phyloP scores from a whole-genome alignment of 371 early-diverging fungal genomes.

The Haplosporangium sp. region DNA sequence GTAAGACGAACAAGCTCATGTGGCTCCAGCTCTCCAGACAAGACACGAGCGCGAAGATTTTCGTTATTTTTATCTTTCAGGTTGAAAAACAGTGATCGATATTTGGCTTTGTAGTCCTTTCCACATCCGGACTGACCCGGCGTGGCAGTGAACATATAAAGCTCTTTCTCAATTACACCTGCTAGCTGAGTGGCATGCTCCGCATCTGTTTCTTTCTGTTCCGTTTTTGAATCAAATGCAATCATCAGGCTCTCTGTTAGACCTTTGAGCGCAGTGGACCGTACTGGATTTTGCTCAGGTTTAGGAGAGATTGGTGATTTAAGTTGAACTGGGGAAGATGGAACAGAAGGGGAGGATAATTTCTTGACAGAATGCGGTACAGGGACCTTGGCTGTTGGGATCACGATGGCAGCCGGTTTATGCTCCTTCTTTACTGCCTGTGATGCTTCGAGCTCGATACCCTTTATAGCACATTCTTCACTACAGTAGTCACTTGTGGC shows the following conservation, averaged over 20 bases:
- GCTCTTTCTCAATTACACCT: slow-evolving; percentile 41
- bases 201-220: slow-evolving; percentile 11
- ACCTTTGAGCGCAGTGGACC: slow-evolving; percentile 68
- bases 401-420: slow-evolving; percentile 19
- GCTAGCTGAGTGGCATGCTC: slow-evolving; percentile 29
- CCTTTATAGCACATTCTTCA: slow-evolving; percentile 57
- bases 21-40: slow-evolving; percentile 72
- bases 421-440: slow-evolving; percentile 36
- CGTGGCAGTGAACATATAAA: slow-evolving; percentile 46
- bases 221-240: slow-evolving; percentile 20
- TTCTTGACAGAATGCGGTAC: slow-evolving; percentile 24
- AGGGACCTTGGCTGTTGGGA: slow-evolving; percentile 19
- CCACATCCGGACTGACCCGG: slow-evolving; percentile 58
- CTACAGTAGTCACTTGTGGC: slow-evolving; percentile 51
- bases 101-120: slow-evolving; percentile 80
- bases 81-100: slow-evolving; percentile 78
- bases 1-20: slow-evolving; percentile 76
- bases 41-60: slow-evolving; percentile 71
- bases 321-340: slow-evolving; percentile 30
- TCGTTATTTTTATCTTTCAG: slow-evolving; percentile 82
- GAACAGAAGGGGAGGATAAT: slow-evolving; percentile 19
- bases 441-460: slow-evolving; percentile 44
- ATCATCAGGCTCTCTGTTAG: slow-evolving; percentile 55
- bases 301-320: slow-evolving; percentile 51
- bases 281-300: slow-evolving; percentile 66